Evolutionary conservation across 2,329 filamentous ascomycete genomes (phyloP).

Genomic region (Apiospora arundinis): DNA sequence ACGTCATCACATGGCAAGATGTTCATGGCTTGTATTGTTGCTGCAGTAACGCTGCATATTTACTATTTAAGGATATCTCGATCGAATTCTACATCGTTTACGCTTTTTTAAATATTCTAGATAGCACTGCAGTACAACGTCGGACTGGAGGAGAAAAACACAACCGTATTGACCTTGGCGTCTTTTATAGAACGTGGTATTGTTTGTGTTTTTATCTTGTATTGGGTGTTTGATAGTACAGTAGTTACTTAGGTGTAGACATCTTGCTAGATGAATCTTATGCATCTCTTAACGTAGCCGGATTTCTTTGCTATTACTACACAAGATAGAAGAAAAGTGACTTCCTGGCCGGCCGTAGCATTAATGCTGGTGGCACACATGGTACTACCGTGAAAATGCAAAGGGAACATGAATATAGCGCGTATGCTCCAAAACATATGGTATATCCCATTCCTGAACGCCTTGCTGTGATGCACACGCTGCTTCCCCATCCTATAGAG

Average conservation of each 20-base stretch:
- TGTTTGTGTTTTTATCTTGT: neutral
- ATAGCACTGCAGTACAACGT: neutral
- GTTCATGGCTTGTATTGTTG: neutral
- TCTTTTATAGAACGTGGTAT: neutral
- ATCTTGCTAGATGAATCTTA: constrained; percentile 2
- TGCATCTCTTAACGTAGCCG: neutral
- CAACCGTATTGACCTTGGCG: neutral
- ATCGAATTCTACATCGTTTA: neutral
- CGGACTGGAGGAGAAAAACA: neutral
- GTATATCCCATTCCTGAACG: constrained; percentile 19
- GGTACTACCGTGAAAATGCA: constrained; percentile 7
- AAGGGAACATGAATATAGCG: constrained; percentile 1
- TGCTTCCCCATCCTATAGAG: constrained; percentile 9
- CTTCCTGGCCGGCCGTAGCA: neutral
- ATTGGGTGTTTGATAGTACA: neutral
- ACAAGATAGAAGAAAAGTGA: neutral
- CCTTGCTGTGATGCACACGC: constrained; percentile 6
- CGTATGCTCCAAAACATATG: constrained; percentile 16
- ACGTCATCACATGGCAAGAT: no score
- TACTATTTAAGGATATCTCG: neutral
- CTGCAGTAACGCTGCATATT: neutral
- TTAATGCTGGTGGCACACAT: neutral
- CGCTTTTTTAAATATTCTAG: neutral
- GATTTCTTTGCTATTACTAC: neutral
- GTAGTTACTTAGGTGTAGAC: neutral